Percentiles rank a stretch among this genome's conserved stretches.
Evolutionary conservation across 306 rosid genomes (phyloP).

Genomic region (Hippophae tibetana): DNA sequence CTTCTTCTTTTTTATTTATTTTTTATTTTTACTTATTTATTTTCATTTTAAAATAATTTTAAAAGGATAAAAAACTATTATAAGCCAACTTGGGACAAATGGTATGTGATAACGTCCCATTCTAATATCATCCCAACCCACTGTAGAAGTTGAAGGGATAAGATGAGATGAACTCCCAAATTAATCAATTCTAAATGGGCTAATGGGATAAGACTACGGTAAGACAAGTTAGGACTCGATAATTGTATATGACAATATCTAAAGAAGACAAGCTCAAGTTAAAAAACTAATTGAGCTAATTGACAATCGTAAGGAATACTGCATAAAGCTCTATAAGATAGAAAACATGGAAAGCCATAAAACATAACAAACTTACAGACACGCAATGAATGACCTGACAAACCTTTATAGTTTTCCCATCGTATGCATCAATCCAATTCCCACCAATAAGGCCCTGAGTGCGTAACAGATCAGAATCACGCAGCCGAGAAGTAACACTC

Average conservation of each 20-base stretch:
- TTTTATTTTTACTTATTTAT: too few species aligned
- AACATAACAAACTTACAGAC: background rate
- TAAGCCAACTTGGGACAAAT: too few species aligned
- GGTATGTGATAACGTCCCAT: too few species aligned
- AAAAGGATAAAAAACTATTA: too few species aligned
- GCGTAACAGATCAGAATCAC: slow-evolving; percentile 55
- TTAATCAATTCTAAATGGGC: too few species aligned
- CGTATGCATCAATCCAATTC: slow-evolving; percentile 82
- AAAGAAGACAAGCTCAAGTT: background rate
- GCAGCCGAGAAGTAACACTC: slow-evolving; percentile 50
- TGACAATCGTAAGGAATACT: background rate
- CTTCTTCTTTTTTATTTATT: too few species aligned
- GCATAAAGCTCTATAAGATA: background rate
- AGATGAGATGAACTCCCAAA: too few species aligned
- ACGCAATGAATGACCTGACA: background rate
- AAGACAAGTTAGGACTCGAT: background rate
- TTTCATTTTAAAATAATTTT: too few species aligned
- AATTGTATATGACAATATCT: background rate
- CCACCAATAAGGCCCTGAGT: slow-evolving; percentile 93
- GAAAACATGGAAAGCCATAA: too few species aligned
- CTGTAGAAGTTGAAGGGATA: too few species aligned
- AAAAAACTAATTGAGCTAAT: background rate
- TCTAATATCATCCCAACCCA: too few species aligned
- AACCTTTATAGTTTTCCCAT: slow-evolving; percentile 75
- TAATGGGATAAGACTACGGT: background rate